A percentile compares a stretch with the other conserved stretches of the same genome.
Conservation (phyloP, 192 early-diverging fungal genomes). For the Gonapodya prolifera region DNA sequence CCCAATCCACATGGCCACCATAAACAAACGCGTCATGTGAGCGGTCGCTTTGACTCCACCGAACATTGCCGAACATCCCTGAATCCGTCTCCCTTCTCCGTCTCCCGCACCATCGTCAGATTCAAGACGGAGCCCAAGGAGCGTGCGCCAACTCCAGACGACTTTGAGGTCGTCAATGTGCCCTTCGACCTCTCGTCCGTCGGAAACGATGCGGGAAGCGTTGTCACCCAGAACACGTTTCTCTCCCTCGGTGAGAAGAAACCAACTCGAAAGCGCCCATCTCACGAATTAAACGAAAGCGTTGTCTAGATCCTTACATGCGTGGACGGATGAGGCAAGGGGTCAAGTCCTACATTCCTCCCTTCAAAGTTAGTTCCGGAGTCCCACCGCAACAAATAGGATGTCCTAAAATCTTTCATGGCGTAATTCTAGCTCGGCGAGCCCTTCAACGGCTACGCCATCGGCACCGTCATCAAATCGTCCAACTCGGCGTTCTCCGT, state of each 20-base stretch:
- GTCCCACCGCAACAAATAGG: too few relatives aligned
- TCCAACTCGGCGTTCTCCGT: slow-evolving; percentile 34
- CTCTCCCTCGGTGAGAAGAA: background rate
- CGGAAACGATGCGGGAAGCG: background rate
- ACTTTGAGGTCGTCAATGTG: background rate
- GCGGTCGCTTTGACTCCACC: too few relatives aligned
- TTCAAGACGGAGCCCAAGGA: too few relatives aligned
- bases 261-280: background rate
- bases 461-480: slow-evolving; percentile 54
- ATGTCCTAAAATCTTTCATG: too few relatives aligned
- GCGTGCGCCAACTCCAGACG: too few relatives aligned
- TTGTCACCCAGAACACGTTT: background rate
- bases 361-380: too few relatives aligned
- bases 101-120: too few relatives aligned
- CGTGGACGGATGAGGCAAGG: slow-evolving; percentile 37
- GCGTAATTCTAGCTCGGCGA: slow-evolving; percentile 43
- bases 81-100: too few relatives aligned
- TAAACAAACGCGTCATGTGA: too few relatives aligned
- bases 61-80: too few relatives aligned
- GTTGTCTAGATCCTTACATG: background rate
- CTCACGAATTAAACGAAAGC: background rate
- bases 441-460: slow-evolving; percentile 44
- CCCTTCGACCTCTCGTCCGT: background rate
- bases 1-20: too few relatives aligned
- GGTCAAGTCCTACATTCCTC: slow-evolving; percentile 22